Base-by-base conservation (phyloP, 2,329 filamentous ascomycete genomes). In the Sporothrix sp. region DNA sequence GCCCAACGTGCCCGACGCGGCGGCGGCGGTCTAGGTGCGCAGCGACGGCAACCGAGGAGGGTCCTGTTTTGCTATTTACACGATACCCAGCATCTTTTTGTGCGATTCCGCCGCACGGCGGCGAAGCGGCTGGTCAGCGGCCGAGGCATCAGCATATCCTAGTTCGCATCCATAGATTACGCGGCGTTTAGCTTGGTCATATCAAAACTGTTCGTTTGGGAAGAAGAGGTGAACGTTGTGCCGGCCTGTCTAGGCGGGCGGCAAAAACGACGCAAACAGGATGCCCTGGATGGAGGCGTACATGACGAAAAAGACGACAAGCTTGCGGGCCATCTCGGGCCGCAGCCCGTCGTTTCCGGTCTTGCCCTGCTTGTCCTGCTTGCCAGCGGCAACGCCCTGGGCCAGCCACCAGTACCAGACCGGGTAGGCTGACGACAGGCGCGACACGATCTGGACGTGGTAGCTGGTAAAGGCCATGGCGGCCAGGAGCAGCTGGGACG, bases 371-470 rank as follows among this genome's bases (percentile, higher is more conserved):
- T n/a, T n/a, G n/a, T n/a, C n/a, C n/a, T n/a, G n/a, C n/a, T n/a
- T n/a, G n/a, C n/a, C n/a, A n/a, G n/a, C n/a, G n/a, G 46, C 50
- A 7, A 57, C 48, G 30, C 63, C 65, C 4, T 67, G 68, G 1
- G 85, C 86, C 35, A 95, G 64, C 73, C 84, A 87, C 73, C 85
- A 83, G 63, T 95, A 93, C 88, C 89, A 96, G 16, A 93, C 67
- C 1, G 89, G 86, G 65, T 91, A 95, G 0, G 83, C 91, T 0
- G 90, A 95, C 1, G 87, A 84, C 14, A 98, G 75, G 21, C 93
- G 80, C 39, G 85, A 95, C 60, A 97, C 84, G 58, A 98, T 94
- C 66, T 98, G 93, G 23, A 96, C 85, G 63, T 98, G 93, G 62
- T 94, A 95, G 56, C 72, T 87, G 11, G 83, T 87, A 18, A 90